A percentile compares a stretch with the other conserved stretches of the same genome.
Evolutionary conservation across 129 eudicot genomes (phyloP).

Genomic region (Escallonia herrerae): DNA sequence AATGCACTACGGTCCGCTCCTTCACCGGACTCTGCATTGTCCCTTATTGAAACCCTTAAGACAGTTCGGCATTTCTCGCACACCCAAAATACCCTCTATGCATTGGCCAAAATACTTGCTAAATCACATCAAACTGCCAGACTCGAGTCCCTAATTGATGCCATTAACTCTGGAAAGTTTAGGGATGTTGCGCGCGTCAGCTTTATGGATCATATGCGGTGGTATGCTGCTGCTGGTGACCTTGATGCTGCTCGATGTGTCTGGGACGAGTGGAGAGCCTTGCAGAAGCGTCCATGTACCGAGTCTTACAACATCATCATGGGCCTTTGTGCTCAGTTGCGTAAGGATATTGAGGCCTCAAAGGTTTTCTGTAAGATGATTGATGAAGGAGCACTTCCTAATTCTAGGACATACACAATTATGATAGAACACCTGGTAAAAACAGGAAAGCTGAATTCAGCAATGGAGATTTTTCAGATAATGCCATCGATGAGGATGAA

Average conservation of each 20-base stretch:
- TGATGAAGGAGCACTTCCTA: constrained; percentile 72
- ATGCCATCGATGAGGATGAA: constrained; percentile 56
- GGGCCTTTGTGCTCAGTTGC: constrained; percentile 50
- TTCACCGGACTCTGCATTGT: constrained; percentile 64
- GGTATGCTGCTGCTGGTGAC: constrained; percentile 66
- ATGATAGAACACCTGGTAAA: constrained; percentile 68
- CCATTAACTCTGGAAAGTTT: constrained; percentile 63
- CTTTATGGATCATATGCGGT: constrained; percentile 68
- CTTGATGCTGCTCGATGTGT: constrained; percentile 50
- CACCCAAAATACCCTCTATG: constrained; percentile 58
- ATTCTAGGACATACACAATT: constrained; percentile 69
- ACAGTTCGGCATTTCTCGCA: constrained; percentile 50
- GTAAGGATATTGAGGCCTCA: constrained; percentile 61
- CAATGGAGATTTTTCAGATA: constrained; percentile 38
- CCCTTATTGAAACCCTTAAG: constrained; percentile 53
- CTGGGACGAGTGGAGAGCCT: constrained; percentile 62
- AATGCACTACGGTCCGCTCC: constrained; percentile 76
- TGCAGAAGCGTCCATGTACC: constrained; percentile 42
- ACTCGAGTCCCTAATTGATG: constrained; percentile 53
- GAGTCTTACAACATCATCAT: constrained; percentile 76
- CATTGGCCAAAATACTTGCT: constrained; percentile 73
- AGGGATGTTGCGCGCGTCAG: constrained; percentile 46
- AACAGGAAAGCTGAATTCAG: constrained; percentile 48
- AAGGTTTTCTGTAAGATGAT: constrained; percentile 51
- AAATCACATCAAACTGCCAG: constrained; percentile 38